Percentiles rank a stretch among this genome's conserved stretches.
Conservation (phyloP, 169 alveolate species). For the Cryptosporidium ubiquitum region DNA sequence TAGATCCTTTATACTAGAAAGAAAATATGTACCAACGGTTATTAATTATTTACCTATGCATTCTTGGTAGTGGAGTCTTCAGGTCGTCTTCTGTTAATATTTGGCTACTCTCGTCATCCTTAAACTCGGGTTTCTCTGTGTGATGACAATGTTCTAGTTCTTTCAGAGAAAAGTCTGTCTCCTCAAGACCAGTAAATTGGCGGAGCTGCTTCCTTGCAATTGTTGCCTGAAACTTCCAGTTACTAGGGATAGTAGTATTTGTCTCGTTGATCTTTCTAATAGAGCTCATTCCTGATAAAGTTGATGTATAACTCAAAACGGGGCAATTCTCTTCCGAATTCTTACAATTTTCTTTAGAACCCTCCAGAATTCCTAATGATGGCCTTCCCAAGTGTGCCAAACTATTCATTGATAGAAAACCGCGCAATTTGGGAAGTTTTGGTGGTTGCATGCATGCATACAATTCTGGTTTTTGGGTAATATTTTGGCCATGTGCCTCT, state of each 20-base stretch:
- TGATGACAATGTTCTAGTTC: background rate
- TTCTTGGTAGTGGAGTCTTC: constrained; percentile 60
- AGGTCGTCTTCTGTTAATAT: constrained; percentile 23
- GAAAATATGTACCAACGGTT: background rate
- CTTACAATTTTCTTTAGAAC: background rate
- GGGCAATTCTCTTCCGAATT: constrained; percentile 13
- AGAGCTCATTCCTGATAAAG: constrained; percentile 19
- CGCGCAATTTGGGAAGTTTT: constrained; percentile 63
- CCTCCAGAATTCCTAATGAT: constrained; percentile 6
- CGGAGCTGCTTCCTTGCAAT: constrained; percentile 63
- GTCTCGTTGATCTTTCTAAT: constrained; percentile 37
- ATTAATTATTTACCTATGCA: background rate
- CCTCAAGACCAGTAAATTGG: constrained; percentile 35
- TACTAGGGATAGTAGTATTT: constrained; percentile 29
- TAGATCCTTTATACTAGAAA: background rate
- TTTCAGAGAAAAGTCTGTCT: constrained; percentile 8
- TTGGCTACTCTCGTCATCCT: background rate
- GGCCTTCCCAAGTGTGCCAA: constrained; percentile 57
- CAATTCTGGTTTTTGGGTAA: background rate
- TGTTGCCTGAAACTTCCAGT: constrained; percentile 73
- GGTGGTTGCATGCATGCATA: constrained; percentile 2
- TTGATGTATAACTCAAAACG: background rate
- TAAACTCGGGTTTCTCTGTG: background rate
- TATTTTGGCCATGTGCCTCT: background rate
- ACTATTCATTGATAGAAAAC: constrained; percentile 74